These are phyloP conservation scores for Saccharomycopsis phalli DNA, from an alignment of 1,139 yeast genomes.

Conservation along the genomic window DNA sequence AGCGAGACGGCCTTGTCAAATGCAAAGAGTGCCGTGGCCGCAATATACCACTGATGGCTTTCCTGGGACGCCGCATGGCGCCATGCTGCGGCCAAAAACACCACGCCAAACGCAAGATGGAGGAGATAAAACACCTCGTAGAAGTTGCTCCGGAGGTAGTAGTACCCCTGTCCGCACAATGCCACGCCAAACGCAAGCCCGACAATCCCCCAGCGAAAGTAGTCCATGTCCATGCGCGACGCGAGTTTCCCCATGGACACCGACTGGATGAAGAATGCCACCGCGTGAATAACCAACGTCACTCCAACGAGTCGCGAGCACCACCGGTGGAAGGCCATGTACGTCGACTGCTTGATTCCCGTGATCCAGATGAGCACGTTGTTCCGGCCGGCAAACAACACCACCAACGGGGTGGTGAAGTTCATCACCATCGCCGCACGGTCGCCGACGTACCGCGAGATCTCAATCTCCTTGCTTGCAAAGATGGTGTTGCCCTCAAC, in stretches of 20 bases:
- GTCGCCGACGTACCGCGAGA: constrained; percentile 46
- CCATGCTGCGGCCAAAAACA: constrained; percentile 53
- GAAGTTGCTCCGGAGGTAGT: constrained; percentile 42
- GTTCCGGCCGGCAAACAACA: constrained; percentile 59
- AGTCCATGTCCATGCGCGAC: constrained; percentile 9
- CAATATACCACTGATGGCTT: constrained; percentile 38
- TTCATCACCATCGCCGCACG: constrained; percentile 46
- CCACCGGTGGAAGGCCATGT: constrained; percentile 60
- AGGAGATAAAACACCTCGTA: constrained; percentile 56
- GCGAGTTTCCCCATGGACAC: constrained; percentile 10
- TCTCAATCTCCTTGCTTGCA: constrained; percentile 15
- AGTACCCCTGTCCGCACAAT: constrained; percentile 39
- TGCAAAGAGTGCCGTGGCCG: constrained; percentile 55
- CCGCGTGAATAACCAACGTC: constrained; percentile 40
- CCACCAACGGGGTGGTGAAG: constrained; percentile 41
- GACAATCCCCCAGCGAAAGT: constrained; percentile 24
- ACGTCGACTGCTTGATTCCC: constrained; percentile 57
- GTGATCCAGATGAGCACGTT: constrained; percentile 55
- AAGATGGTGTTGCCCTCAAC: constrained; percentile 4
- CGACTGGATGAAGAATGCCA: constrained; percentile 35
- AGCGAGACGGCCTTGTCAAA: constrained; percentile 50
- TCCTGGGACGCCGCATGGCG: constrained; percentile 42
- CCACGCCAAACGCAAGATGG: constrained; percentile 50
- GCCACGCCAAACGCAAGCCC: constrained; percentile 29
- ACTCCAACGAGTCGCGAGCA: constrained; percentile 38